A percentile compares a stretch with the other conserved stretches of the same genome.
Conservation (phyloP, 176 grass and related monocot genomes). For the Metroxylon sagu region DNA sequence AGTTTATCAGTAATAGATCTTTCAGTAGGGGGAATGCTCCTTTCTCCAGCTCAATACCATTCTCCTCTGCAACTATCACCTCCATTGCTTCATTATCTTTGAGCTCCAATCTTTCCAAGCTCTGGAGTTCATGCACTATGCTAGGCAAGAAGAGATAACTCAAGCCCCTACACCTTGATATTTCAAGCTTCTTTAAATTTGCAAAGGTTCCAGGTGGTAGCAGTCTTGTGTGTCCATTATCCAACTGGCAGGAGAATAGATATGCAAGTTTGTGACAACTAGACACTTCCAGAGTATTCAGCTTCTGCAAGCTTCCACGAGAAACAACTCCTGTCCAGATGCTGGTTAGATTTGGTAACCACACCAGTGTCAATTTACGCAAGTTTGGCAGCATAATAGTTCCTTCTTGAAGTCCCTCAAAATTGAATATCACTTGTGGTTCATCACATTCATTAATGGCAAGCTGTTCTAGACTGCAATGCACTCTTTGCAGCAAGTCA, state of each 20-base stretch:
- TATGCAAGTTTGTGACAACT: background rate
- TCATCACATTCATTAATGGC: background rate
- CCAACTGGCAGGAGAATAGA: background rate
- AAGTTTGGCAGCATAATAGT: slow-evolving; percentile 3
- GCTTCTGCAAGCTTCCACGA: background rate
- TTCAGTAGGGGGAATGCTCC: slow-evolving; percentile 14
- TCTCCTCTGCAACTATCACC: slow-evolving; percentile 5
- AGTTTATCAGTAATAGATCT: slow-evolving; percentile 3
- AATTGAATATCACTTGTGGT: background rate
- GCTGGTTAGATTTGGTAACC: background rate
- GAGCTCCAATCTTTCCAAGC: slow-evolving; percentile 7
- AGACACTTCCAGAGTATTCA: background rate
- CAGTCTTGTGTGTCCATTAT: background rate
- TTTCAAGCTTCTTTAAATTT: slow-evolving; percentile 7
- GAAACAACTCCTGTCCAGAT: slow-evolving; percentile 10
- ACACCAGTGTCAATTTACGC: background rate
- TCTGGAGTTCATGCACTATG: slow-evolving; percentile 3
- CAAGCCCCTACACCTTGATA: slow-evolving; percentile 1
- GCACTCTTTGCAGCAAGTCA: slow-evolving; percentile 16
- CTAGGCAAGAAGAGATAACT: slow-evolving; percentile 8
- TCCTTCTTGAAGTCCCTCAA: background rate
- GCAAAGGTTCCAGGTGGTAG: slow-evolving; percentile 1
- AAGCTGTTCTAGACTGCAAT: background rate
- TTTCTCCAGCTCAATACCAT: slow-evolving; percentile 1
- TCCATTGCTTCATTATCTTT: slow-evolving; percentile 2